Evolutionary conservation across 257 asterid species (phyloP).

Genomic region (Cinchona pubescens): DNA sequence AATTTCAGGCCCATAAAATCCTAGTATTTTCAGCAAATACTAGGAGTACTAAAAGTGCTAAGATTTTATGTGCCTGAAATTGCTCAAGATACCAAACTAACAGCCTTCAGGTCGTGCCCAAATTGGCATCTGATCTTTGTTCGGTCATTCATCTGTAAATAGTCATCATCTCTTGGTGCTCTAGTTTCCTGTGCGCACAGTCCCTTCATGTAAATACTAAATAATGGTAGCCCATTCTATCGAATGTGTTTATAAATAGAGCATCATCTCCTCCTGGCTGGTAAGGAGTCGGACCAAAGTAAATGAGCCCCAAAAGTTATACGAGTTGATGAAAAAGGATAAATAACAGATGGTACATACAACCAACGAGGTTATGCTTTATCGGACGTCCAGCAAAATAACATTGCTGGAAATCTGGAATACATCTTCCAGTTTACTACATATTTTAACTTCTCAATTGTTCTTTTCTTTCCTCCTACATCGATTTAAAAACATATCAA

Average conservation of each 20-base stretch:
- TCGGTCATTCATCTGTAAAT: slow-evolving; percentile 6
- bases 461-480: too few species aligned
- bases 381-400: background rate
- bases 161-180: background rate
- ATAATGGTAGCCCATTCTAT: background rate
- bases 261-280: background rate
- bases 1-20: slow-evolving; percentile 58
- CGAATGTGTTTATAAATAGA: background rate
- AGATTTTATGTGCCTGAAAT: too few species aligned
- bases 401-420: background rate
- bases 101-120: too few species aligned
- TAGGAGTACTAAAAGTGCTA: too few species aligned
- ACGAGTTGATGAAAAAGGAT: background rate
- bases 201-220: background rate
- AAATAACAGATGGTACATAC: background rate
- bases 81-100: too few species aligned
- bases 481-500: too few species aligned
- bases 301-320: background rate
- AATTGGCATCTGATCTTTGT: background rate
- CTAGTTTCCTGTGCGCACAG: background rate
- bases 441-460: background rate
- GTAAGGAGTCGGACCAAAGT: background rate
- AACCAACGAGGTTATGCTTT: background rate
- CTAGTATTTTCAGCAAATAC: background rate
- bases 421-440: background rate